A percentile compares a stretch with the other conserved stretches of the same genome.
phyloP scores from a whole-genome alignment of 345 rosid species.

The Bruguiera gymnorhiza region DNA sequence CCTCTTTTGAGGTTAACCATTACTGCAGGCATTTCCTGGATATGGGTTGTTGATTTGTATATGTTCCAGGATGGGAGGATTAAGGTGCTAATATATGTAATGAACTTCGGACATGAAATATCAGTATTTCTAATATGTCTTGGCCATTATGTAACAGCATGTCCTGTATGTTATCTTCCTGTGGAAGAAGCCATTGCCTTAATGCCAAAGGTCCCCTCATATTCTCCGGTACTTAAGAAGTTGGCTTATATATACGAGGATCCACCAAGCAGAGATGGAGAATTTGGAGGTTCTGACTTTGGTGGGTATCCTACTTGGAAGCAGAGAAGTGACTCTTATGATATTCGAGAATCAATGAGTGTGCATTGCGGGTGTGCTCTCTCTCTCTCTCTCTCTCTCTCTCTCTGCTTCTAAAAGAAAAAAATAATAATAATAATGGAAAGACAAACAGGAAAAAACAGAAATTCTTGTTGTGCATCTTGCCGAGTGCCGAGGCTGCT shows the following conservation, averaged over 20 bases:
- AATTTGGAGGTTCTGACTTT: conserved; percentile 96
- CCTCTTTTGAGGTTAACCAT: not conserved
- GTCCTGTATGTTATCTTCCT: conserved; percentile 97
- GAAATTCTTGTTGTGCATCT: not conserved
- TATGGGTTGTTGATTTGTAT: not conserved
- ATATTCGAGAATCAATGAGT: conserved; percentile 75
- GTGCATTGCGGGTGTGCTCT: conserved; percentile 89
- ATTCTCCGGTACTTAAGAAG: conserved; percentile 70
- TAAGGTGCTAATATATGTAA: not conserved
- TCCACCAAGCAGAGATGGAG: conserved; percentile 49
- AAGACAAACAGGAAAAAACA: conserved; percentile 26
- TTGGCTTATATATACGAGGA: conserved; percentile 74
- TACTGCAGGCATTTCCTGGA: not conserved
- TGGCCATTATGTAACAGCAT: conserved; percentile 54
- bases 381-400: not conserved
- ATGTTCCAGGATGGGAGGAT: conserved; percentile 1
- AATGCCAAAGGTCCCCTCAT: conserved; percentile 83
- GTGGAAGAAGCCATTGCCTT: conserved; percentile 86
- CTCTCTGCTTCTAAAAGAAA: conserved; percentile 16
- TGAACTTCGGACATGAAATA: not conserved
- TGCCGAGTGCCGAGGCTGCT: not conserved
- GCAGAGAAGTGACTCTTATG: conserved; percentile 77
- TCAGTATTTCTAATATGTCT: conserved; percentile 19
- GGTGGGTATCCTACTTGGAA: conserved; percentile 92
- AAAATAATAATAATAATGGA: conserved; percentile 47